Base-by-base conservation (phyloP, 805 yeast genomes). In the Grigorovia transvaalensis region DNA sequence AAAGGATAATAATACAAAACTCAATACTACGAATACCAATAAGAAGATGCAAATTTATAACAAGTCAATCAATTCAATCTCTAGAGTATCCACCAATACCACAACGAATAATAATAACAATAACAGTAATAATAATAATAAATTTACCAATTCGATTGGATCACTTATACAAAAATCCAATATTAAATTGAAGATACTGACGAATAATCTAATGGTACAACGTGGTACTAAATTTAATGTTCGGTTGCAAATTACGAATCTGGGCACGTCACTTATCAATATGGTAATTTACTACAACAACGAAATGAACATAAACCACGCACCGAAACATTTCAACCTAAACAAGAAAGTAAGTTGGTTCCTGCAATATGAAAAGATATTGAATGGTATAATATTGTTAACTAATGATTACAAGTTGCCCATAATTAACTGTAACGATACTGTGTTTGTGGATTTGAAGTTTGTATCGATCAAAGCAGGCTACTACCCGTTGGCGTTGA, bases 331-430 rank as follows among this genome's bases (percentile, higher is more conserved):
- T 17, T 33, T 30, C 23, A 38, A 41, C 23, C 20, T 46, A 9
- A 42, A 35, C 9, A 46, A 46, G 15, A 46, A 63, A 53, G 48
- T 65, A 64, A 41, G 56, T 9, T 46, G 48, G 48, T 30, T 55
- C 41, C 62, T 60, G 43, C 46, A 60, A 50, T 58, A 59, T 47
- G 59, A 58, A 45, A 56, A 62, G 47, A 54, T 55, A 8, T 56
- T 65, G 20, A 64, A 64, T 44, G 67, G 69, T 3, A 56, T 68
- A 2, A 61, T 68, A 2, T 51, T 68, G 13, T 54, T 67, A 6
- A 59, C 69, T 3, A 67, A 67, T 46, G 71, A 68, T 44, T 63
- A 58, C 50, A 66, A 64, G 47, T 51, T 66, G 7, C 67, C 69
- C 2, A 47, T 62, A 1, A 57, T 66, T 9, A 56, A 55, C 13